phyloP scores from a whole-genome alignment of 1,284 basidiomycete species.

The Afroboletus lepidellus region DNA sequence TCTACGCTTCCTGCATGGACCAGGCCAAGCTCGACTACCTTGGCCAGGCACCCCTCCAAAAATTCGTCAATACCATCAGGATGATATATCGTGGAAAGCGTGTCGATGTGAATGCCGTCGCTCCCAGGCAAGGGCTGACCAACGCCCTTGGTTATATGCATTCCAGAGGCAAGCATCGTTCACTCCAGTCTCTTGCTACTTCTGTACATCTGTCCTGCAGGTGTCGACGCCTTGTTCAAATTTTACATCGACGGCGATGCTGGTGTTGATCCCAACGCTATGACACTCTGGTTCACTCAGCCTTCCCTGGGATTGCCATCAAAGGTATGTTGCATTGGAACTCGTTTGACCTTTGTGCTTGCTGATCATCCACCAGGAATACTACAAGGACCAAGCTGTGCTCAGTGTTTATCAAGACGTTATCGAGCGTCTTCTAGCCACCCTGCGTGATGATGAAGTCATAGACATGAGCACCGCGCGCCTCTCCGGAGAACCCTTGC shows the following conservation, averaged over 20 bases:
- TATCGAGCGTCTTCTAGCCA: conserved; percentile 64
- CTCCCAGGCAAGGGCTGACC: conserved; percentile 57
- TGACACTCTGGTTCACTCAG: conserved; percentile 87
- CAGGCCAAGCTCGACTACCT: conserved; percentile 63
- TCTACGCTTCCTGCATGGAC: conserved; percentile 85
- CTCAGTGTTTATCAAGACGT: conserved; percentile 71
- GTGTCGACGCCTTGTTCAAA: conserved; percentile 75
- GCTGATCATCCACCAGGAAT: conserved; percentile 56
- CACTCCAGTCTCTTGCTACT: background rate
- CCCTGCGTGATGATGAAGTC: conserved; percentile 52
- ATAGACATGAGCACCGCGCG: conserved; percentile 16
- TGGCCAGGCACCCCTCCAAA: conserved; percentile 60
- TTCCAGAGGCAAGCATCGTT: conserved; percentile 59
- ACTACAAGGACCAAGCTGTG: conserved; percentile 81
- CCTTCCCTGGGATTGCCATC: conserved; percentile 84
- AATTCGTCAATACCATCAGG: conserved; percentile 56
- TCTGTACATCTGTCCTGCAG: conserved; percentile 39
- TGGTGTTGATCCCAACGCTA: conserved; percentile 84
- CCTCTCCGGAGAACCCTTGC: conserved; percentile 10
- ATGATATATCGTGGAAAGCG: conserved; percentile 55
- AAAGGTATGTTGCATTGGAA: conserved; percentile 51
- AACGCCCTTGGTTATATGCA: conserved; percentile 86
- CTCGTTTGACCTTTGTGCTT: conserved; percentile 1
- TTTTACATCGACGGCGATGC: conserved; percentile 87
- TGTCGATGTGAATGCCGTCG: conserved; percentile 38